Evolutionary conservation across 1,284 basidiomycete genomes (phyloP).

Genomic region (Mycosarcoma mackinlayi): DNA sequence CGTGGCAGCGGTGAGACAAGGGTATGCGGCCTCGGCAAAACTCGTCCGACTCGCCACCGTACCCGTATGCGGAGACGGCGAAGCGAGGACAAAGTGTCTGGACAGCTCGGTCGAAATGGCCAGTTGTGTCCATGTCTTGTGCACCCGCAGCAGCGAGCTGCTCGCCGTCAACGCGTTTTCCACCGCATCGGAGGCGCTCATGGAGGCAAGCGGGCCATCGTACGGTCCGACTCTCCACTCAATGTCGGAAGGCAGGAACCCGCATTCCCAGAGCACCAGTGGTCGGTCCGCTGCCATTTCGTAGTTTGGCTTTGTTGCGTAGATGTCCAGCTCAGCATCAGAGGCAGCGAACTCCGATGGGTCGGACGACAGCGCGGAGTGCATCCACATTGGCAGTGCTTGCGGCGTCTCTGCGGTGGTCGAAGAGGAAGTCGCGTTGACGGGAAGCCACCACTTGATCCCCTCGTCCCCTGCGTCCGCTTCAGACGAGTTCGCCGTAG

Average conservation of each 20-base stretch:
- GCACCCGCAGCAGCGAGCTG: slow-evolving; percentile 17
- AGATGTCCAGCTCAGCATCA: slow-evolving; percentile 32
- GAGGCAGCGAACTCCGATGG: background rate
- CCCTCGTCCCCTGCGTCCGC: background rate
- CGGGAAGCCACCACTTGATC: slow-evolving; percentile 45
- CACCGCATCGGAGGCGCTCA: background rate
- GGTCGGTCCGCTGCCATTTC: slow-evolving; percentile 92
- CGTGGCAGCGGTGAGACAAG: slow-evolving; percentile 13
- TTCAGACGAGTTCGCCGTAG: slow-evolving; percentile 2
- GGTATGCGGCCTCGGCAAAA: slow-evolving; percentile 22
- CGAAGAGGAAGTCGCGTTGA: slow-evolving; percentile 17
- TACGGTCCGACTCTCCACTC: slow-evolving; percentile 79
- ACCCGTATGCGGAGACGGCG: slow-evolving; percentile 6
- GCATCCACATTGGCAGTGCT: slow-evolving; percentile 34
- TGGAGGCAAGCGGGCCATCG: slow-evolving; percentile 63
- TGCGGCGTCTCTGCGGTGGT: background rate
- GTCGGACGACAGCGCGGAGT: background rate
- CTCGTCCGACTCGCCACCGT: slow-evolving; percentile 13
- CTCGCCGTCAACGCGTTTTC: slow-evolving; percentile 22
- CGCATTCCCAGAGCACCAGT: slow-evolving; percentile 91
- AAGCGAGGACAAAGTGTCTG: slow-evolving; percentile 59
- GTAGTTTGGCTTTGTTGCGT: slow-evolving; percentile 80
- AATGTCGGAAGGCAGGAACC: slow-evolving; percentile 77
- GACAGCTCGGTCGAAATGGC: slow-evolving; percentile 53
- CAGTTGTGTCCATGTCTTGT: slow-evolving; percentile 54